Base-by-base conservation (phyloP, 2,329 filamentous ascomycete species). In the Colletotrichum paranaense region DNA sequence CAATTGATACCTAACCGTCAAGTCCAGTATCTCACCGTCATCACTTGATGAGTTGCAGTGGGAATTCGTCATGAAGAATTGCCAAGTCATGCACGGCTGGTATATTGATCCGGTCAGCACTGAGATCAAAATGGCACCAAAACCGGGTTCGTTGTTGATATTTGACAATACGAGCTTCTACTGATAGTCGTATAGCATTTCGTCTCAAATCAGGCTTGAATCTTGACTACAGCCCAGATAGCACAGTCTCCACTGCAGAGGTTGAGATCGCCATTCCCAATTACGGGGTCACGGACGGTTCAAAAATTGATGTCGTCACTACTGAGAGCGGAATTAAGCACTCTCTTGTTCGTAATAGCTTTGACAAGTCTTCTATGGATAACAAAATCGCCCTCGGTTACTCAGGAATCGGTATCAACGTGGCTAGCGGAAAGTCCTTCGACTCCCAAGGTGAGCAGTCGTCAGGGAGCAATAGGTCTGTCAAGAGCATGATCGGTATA, bases 71-170 rank as follows among this genome's bases (percentile, higher is more conserved):
- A 69, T 69, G 26, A 64, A 65, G 22, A 69, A 69, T 3, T 69
- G 67, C 35, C 53, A 69, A 6, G 67, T 65, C 35, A 57, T 69
- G 59, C 67, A 69, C 8, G 67, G 67, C 14, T 69, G 67, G 67
- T 69, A 49, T 16, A n/a, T 46, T 19, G 67, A 69, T 12, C 35
- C 24, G 0, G 38, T 42, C 6, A 69, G n/a, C 5, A 55, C 58
- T 1, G 59, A 69, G 28, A 35, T 52, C n/a, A 69, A 69, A 3
- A 69, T 69, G 60, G 67, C 67, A 1, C 52, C 67, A n/a, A 69
- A 65, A 5, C 59, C 67, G 0, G 67, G 67, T 68, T 24, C 22
- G 32, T 42, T 6, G 7, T 4, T 1, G 11, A 5, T 16, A 1
- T 7, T 52, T 24, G 9, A 32, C n/a, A 5, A 5, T 62, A 2